phyloP scores from a whole-genome alignment of 306 rosid species.

The Quillaja saponaria region DNA sequence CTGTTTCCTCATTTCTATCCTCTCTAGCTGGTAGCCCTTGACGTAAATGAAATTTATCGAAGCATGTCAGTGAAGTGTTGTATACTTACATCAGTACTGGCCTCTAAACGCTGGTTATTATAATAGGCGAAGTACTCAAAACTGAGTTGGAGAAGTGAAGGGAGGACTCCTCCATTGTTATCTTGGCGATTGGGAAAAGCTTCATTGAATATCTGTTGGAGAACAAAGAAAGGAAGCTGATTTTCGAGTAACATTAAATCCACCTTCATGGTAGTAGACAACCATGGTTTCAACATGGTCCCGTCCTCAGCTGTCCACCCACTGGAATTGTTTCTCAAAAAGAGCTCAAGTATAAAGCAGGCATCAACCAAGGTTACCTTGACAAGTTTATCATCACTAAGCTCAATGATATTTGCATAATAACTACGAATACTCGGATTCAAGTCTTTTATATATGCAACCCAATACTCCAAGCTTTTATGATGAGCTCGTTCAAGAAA shows the following conservation, averaged over 20 bases:
- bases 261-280: rapidly evolving
- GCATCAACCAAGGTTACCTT: conserved; percentile 5
- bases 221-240: conserved; percentile 22
- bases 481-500: not conserved
- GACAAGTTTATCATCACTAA: not conserved
- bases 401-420: not conserved
- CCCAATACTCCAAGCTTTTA: not conserved
- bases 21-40: rapidly evolving
- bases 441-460: not conserved
- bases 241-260: conserved; percentile 27
- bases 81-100: not conserved
- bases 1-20: rapidly evolving
- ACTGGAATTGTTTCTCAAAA: not conserved
- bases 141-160: not conserved
- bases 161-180: rapidly evolving
- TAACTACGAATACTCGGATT: not conserved
- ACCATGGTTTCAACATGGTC: not conserved
- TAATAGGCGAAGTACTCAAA: not conserved
- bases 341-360: conserved; percentile 9
- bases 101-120: not conserved
- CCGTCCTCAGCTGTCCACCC: not conserved
- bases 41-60: not conserved
- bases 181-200: not conserved
- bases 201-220: not conserved
- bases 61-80: conserved; percentile 10